phyloP scores from a whole-genome alignment of 208 protist species.

The Crithidia sp. region DNA sequence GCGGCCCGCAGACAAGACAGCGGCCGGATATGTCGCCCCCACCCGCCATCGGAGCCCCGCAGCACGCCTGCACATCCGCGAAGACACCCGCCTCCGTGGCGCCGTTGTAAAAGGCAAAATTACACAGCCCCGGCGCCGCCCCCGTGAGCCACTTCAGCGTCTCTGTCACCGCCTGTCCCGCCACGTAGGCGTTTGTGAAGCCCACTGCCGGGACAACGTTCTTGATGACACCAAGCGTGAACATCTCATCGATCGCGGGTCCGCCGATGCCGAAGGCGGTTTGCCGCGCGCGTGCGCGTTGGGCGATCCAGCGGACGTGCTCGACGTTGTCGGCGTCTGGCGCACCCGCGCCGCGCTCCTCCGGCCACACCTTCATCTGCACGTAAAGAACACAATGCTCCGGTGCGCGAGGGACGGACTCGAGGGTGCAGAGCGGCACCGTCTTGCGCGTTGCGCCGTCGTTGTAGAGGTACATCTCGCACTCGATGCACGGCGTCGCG shows the following conservation, averaged over 20 bases:
- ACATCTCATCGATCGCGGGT: constrained; percentile 80
- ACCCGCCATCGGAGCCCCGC: constrained; percentile 15
- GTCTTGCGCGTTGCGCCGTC: constrained; percentile 49
- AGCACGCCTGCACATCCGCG: constrained; percentile 30
- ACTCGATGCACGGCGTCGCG: constrained; percentile 92
- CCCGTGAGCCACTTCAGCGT: constrained; percentile 93
- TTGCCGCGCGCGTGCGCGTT: constrained; percentile 85
- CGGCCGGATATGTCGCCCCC: constrained; percentile 23
- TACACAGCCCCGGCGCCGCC: constrained; percentile 73
- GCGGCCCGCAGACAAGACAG: constrained; percentile 73
- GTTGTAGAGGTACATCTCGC: constrained; percentile 92
- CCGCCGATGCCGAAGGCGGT: constrained; percentile 92
- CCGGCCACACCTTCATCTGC: constrained; percentile 67
- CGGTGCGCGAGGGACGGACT: constrained; percentile 92
- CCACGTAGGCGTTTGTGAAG: constrained; percentile 98
- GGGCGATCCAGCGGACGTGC: constrained; percentile 92
- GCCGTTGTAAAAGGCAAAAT: constrained; percentile 96
- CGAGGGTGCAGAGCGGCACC: constrained; percentile 96
- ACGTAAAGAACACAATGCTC: constrained; percentile 98
- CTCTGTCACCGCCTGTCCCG: constrained; percentile 93
- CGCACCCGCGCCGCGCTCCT: constrained; percentile 23
- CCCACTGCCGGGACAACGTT: constrained; percentile 99
- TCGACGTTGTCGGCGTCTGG: constrained; percentile 90
- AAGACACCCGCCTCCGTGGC: constrained; percentile 37
- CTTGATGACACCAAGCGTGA: constrained; percentile 96